Evolutionary conservation across 352 stramenopile species (phyloP).

Genomic region (Phytophthora foliorum): DNA sequence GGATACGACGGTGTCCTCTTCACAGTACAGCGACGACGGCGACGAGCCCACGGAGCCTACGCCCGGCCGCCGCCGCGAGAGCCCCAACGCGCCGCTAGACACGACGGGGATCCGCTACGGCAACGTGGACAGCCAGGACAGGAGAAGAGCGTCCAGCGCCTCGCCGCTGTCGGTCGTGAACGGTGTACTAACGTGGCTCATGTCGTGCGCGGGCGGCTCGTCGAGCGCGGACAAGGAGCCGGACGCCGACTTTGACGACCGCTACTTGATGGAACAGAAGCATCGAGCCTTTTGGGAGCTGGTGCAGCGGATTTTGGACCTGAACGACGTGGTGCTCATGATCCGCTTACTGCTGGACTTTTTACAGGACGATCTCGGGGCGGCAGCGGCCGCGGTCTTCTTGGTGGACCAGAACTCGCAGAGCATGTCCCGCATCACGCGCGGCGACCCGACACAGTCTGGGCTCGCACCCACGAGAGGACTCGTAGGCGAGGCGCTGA

Average conservation of each 20-base stretch:
- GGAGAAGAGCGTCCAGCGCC: background rate
- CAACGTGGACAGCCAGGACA: background rate
- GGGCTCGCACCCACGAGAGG: conserved; percentile 59
- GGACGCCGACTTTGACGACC: conserved; percentile 35
- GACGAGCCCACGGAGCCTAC: conserved; percentile 19
- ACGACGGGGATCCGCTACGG: conserved; percentile 9
- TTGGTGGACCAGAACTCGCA: conserved; percentile 80
- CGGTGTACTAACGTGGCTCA: conserved; percentile 26
- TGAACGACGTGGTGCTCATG: conserved; percentile 86
- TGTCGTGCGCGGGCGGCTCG: conserved; percentile 16
- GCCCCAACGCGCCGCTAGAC: background rate
- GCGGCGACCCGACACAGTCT: conserved; percentile 56
- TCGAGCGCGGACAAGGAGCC: conserved; percentile 8
- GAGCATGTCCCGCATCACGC: conserved; percentile 80
- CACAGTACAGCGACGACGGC: conserved; percentile 45
- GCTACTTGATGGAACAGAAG: conserved; percentile 64
- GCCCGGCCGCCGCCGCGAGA: conserved; percentile 26
- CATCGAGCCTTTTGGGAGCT: conserved; percentile 84
- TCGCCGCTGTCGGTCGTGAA: conserved; percentile 16
- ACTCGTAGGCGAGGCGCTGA: conserved; percentile 59
- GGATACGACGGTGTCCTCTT: conserved; percentile 58
- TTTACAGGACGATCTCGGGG: conserved; percentile 62
- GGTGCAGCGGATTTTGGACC: conserved; percentile 68
- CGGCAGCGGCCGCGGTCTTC: conserved; percentile 67
- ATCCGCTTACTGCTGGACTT: conserved; percentile 77